Evolutionary conservation across 805 yeast genomes (phyloP).

Genomic region (Kuraishia cidri): DNA sequence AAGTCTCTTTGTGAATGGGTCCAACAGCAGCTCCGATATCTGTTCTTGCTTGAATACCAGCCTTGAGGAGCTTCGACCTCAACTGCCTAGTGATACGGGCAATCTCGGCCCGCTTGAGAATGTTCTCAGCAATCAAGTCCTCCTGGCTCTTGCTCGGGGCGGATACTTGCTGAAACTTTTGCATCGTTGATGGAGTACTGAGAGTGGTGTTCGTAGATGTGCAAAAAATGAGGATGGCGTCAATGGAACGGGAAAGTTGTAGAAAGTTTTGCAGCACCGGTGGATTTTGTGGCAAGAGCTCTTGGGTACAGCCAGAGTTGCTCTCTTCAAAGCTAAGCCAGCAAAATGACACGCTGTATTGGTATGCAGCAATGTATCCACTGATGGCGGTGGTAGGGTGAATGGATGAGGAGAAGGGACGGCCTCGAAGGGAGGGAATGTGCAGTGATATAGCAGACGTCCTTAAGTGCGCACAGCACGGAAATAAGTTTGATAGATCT

Average conservation of each 20-base stretch:
- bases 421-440: too few species aligned
- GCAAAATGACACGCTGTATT: too few species aligned
- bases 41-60: constrained; percentile 22
- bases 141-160: constrained; percentile 14
- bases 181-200: neutral
- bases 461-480: too few species aligned
- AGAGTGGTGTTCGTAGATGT: neutral
- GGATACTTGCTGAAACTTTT: constrained; percentile 1
- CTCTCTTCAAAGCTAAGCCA: too few species aligned
- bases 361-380: too few species aligned
- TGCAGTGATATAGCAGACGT: too few species aligned
- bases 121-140: constrained; percentile 32
- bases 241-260: neutral
- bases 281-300: too few species aligned
- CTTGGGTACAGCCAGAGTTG: too few species aligned
- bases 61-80: constrained; percentile 29
- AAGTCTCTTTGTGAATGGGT: neutral
- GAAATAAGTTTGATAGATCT: too few species aligned
- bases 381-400: too few species aligned
- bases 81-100: constrained; percentile 35
- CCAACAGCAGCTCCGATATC: neutral
- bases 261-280: neutral
- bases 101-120: constrained; percentile 34
- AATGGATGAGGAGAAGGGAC: too few species aligned
- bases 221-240: neutral